Percentiles rank a stretch among this genome's conserved stretches.
Conservation (phyloP, 2,329 filamentous ascomycete species). For the Chaetomiaceae sp. region DNA sequence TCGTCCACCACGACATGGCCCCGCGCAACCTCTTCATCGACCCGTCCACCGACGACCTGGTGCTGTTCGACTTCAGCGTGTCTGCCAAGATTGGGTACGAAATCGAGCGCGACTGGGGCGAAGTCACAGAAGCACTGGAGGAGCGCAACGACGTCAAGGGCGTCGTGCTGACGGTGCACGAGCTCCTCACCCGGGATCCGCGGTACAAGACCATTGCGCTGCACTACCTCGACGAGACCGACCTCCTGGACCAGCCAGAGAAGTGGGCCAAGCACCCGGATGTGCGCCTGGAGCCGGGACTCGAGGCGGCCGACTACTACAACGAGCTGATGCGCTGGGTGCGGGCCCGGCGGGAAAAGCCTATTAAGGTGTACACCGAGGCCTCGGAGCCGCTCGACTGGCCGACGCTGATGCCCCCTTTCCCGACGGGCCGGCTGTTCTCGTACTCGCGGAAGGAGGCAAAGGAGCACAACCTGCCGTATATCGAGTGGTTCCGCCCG, state of each 20-base stretch:
- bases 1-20: slow-evolving; percentile 37
- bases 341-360: not conserved
- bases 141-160: slow-evolving; percentile 32
- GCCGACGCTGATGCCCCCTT: not conserved
- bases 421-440: too few species aligned
- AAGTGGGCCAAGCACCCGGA: slow-evolving; percentile 33
- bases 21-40: slow-evolving; percentile 36
- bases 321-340: slow-evolving; percentile 13
- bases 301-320: slow-evolving; percentile 9
- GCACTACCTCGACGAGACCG: slow-evolving; percentile 21
- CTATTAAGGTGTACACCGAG: not conserved
- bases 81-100: slow-evolving; percentile 23
- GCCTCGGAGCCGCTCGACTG: not conserved
- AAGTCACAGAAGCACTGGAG: not conserved
- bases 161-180: slow-evolving; percentile 35
- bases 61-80: slow-evolving; percentile 36
- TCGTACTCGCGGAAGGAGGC: not conserved
- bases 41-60: slow-evolving; percentile 29
- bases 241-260: slow-evolving; percentile 13
- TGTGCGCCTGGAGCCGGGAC: slow-evolving; percentile 28
- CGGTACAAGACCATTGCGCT: slow-evolving; percentile 20
- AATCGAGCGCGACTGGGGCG: too few species aligned
- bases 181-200: slow-evolving; percentile 32
- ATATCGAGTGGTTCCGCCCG: not conserved
- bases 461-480: not conserved